Base-by-base conservation (phyloP, 176 grass and related monocot species). In the Phoenix roebelenii region DNA sequence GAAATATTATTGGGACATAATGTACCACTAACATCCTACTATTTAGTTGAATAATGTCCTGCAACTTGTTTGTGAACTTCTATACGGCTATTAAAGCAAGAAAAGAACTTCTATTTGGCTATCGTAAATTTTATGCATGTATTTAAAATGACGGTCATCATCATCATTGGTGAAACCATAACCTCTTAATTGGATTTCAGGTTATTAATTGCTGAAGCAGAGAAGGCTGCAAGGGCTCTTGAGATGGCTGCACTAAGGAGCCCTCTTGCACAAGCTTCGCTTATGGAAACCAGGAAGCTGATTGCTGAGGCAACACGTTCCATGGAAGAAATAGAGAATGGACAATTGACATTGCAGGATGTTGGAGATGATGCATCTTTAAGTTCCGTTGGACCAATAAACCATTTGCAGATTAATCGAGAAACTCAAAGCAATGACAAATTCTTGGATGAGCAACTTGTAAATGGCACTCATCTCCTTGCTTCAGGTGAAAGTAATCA, bases 121-220 rank as follows among this genome's bases (percentile, higher is more conserved):
- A 39, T 39, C 7, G 10, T 12, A 39, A 39, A 39, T 39, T 39
- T 39, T 10, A 39, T 39, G 35, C 35, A 10, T 39, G 35, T 30
- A 30, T 30, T 39, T 39, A 39, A 39, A 7, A 39, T 32, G 30
- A 32, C 7, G 30, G 6, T 32, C 4, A 32, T 32, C 30, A 32
- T 32, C 30, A 1, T 32, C 5, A 32, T 32, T 32, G 1, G 30
- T 7, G 30, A 7, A 9, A 32, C 30, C 30, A 32, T 32, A 7
- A 1, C 73, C 29, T 68, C 32, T 22, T 67, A 79, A 25, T 76
- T 70, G 64, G 54, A 59, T 55, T 67, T 78, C 57, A 95, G 91
- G 80, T 77, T 85, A 70, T 63, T 84, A 23, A 95, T 95, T 74
- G 77, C 62, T 35, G 86, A 95, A 84, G 86, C 86, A 22, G 83